Conservation (phyloP, 441 rosid species). For the Melianthus villosus region DNA sequence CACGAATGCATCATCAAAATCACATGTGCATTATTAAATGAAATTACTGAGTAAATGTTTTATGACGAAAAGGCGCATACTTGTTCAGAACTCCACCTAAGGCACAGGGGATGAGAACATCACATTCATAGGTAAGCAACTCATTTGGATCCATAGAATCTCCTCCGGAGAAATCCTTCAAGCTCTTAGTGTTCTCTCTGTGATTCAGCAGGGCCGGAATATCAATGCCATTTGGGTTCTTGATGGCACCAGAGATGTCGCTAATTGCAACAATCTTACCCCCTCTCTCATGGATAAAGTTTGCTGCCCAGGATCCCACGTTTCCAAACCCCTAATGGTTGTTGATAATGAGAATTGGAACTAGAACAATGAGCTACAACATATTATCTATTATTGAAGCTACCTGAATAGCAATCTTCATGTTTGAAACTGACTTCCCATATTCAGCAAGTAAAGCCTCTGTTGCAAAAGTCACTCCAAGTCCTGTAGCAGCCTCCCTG, state of each 20-base stretch:
- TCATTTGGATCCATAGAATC: conserved; percentile 50
- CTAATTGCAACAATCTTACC: conserved; percentile 85
- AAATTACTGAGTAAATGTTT: not conserved
- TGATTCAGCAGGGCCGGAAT: conserved; percentile 40
- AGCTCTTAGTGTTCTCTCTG: conserved; percentile 41
- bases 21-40: no score
- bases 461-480: conserved; percentile 73
- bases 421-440: conserved; percentile 52
- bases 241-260: conserved; percentile 75
- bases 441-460: conserved; percentile 85
- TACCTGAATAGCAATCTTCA: conserved; percentile 85
- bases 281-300: conserved; percentile 66
- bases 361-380: no score
- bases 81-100: conserved; percentile 83
- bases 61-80: conserved; percentile 27
- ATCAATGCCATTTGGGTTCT: conserved; percentile 60
- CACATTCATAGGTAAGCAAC: conserved; percentile 70
- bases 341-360: no score
- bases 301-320: conserved; percentile 89
- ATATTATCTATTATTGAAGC: no score
- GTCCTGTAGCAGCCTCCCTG: conserved; percentile 95
- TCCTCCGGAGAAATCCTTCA: conserved; percentile 52
- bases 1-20: not conserved
- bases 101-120: conserved; percentile 90
- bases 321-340: conserved; percentile 70